phyloP scores from a whole-genome alignment of 2,329 filamentous ascomycete species.

The Eutypa lata region DNA sequence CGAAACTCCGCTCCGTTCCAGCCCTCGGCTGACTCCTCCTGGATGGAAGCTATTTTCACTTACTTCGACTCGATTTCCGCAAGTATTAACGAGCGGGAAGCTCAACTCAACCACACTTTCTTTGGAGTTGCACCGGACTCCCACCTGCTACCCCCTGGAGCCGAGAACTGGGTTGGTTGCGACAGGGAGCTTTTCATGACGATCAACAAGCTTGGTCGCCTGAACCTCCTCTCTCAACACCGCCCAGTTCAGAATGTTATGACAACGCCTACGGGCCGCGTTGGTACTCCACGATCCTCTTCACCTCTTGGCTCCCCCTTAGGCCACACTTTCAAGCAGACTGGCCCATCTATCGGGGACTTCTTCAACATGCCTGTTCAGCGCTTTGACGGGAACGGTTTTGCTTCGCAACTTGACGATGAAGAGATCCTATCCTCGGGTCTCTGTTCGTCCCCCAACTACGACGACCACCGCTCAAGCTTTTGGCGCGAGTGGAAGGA shows the following conservation, averaged over 20 bases:
- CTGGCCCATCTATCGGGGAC: slow-evolving; percentile 36
- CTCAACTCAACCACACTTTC: slow-evolving; percentile 69
- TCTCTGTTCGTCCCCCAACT: slow-evolving; percentile 39
- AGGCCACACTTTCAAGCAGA: slow-evolving; percentile 39
- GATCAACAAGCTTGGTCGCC: slow-evolving; percentile 75
- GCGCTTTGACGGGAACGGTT: slow-evolving; percentile 67
- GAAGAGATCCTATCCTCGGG: slow-evolving; percentile 47
- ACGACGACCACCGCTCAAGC: slow-evolving; percentile 58
- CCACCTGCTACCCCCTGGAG: slow-evolving; percentile 53
- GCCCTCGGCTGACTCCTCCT: slow-evolving; percentile 68
- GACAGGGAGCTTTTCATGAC: slow-evolving; percentile 84
- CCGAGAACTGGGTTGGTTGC: slow-evolving; percentile 85
- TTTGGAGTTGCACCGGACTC: slow-evolving; percentile 51
- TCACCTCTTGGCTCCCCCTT: slow-evolving; percentile 41
- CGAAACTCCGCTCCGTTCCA: slow-evolving; percentile 54
- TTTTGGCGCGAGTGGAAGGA: slow-evolving; percentile 90
- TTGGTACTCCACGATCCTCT: slow-evolving; percentile 24
- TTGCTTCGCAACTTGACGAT: slow-evolving; percentile 53
- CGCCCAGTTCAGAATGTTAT: slow-evolving; percentile 47
- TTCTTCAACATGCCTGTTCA: slow-evolving; percentile 52
- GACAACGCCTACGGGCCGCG: slow-evolving; percentile 21
- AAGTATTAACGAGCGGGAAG: slow-evolving; percentile 87
- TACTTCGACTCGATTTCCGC: slow-evolving; percentile 94
- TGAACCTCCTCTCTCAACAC: slow-evolving; percentile 80
- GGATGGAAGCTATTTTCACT: slow-evolving; percentile 91